These are phyloP conservation scores for Dioszegia aurantiaca DNA, from an alignment of 768 basidiomycete genomes.

Conservation along the genomic window DNA sequence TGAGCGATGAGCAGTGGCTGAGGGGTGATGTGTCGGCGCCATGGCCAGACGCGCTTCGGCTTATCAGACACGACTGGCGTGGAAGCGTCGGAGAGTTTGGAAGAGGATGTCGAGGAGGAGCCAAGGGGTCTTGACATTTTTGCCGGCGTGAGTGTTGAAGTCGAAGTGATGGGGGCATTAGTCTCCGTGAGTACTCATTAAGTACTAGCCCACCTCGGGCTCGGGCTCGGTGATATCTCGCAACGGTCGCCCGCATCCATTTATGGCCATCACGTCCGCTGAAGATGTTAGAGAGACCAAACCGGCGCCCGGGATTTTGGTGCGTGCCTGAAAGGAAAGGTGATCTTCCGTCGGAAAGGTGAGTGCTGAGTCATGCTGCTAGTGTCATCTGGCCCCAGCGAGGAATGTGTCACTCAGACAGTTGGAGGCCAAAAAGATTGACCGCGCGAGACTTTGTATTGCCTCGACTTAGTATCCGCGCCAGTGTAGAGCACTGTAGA, in stretches of 20 bases:
- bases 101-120: not conserved
- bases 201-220: not conserved
- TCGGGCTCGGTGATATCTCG: not conserved
- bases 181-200: not conserved
- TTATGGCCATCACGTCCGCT: too few relatives aligned
- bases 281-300: not conserved
- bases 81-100: not conserved
- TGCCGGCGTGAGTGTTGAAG: not conserved
- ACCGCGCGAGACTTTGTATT: not conserved
- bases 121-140: not conserved
- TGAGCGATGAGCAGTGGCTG: slow-evolving; percentile 24
- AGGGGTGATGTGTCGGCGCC: slow-evolving; percentile 31
- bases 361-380: not conserved
- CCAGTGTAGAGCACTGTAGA: too few relatives aligned
- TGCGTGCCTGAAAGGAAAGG: not conserved
- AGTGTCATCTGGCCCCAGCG: not conserved
- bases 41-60: slow-evolving; percentile 22
- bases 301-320: not conserved
- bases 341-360: not conserved
- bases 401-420: too few relatives aligned
- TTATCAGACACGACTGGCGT: not conserved
- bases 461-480: too few relatives aligned
- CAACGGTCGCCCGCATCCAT: too few relatives aligned
- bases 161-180: too few relatives aligned
- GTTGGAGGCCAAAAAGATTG: too few relatives aligned